Base-by-base conservation (phyloP, 371 early-diverging fungal species). In the Apophysomyces trapeziformis region DNA sequence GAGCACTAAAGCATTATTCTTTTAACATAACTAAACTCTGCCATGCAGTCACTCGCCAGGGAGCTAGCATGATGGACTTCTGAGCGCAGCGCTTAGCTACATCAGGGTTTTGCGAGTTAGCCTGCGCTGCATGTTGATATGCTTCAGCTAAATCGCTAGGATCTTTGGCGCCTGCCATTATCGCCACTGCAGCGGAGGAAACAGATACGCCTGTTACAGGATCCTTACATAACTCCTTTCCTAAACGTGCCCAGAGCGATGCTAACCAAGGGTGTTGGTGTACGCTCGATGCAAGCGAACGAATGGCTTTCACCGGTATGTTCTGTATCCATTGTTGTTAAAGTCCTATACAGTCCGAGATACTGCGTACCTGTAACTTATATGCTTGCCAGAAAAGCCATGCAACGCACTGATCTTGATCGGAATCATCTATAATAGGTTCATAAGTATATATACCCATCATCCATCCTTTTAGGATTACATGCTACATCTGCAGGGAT, bases 21-120 rank as follows among this genome's bases (percentile, higher is more conserved):
- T 43, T 37, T 36, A 57, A 54, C 43, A 37, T 61, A 16, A 68
- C 72, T 60, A 77, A 59, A 9, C 65, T 63, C 61, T 74, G 60
- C 86, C 88, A 86, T 36, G 84, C 80, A 32, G 69, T 65, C 18
- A 67, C 37, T 21, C 80, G 72, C 87, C 85, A 86, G 59, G 88
- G 88, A 0, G 86, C 86, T 1, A 78, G 70, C 70, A 82, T 68
- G 7, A 83, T 74, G 6, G 86, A 80, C 5, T 82, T 70, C 57
- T 88, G 87, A 4, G 88, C 86, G n/a, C 70, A 67, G 5, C 72
- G 68, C 7, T 50, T 13, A 9, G 71, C 64, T 18, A 44, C 44
- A 43, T 66, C 57, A 14, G 64, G 35, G 2, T 47, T 61, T 18
- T n/a, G 9, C 5, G 11, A 5, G 11, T 68, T 35, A 5, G 72